Conservation (phyloP, 2,329 filamentous ascomycete species). For the Fusarium sp. region DNA sequence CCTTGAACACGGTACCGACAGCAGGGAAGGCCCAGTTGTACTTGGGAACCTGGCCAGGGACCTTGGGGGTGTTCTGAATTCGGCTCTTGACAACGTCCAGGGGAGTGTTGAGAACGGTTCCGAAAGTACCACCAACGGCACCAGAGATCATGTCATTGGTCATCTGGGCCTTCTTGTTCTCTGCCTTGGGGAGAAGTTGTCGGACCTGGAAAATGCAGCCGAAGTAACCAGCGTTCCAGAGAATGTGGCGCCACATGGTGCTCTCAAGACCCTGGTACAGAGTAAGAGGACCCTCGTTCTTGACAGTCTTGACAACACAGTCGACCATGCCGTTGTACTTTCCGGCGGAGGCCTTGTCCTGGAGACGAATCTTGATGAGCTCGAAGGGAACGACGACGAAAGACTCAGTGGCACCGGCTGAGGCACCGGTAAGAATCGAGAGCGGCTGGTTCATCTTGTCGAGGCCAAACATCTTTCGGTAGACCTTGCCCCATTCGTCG, state of each 20-base stretch:
- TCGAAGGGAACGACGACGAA: slow-evolving; percentile 99
- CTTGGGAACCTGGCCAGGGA: slow-evolving; percentile 85
- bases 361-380: slow-evolving; percentile 96
- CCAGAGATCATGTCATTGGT: slow-evolving; percentile 90
- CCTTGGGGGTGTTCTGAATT: slow-evolving; percentile 92
- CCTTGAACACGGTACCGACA: slow-evolving; percentile 85
- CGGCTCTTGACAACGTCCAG: slow-evolving; percentile 98
- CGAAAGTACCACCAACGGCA: slow-evolving; percentile 85
- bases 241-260: slow-evolving; percentile 91
- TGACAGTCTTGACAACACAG: slow-evolving; percentile 83
- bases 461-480: slow-evolving; percentile 86
- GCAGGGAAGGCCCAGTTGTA: slow-evolving; percentile 99
- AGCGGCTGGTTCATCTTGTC: slow-evolving; percentile 91
- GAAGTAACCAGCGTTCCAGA: slow-evolving; percentile 97
- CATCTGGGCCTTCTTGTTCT: slow-evolving; percentile 84
- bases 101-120: slow-evolving; percentile 93
- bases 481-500: slow-evolving; percentile 97
- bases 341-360: slow-evolving; percentile 92
- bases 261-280: slow-evolving; percentile 98
- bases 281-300: slow-evolving; percentile 84
- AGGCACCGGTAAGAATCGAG: slow-evolving; percentile 92
- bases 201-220: slow-evolving; percentile 98
- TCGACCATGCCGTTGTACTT: slow-evolving; percentile 89
- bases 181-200: slow-evolving; percentile 82
- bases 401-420: slow-evolving; percentile 93